Base-by-base conservation (phyloP, 768 basidiomycete genomes). In the Rhodotorula babjevae region DNA sequence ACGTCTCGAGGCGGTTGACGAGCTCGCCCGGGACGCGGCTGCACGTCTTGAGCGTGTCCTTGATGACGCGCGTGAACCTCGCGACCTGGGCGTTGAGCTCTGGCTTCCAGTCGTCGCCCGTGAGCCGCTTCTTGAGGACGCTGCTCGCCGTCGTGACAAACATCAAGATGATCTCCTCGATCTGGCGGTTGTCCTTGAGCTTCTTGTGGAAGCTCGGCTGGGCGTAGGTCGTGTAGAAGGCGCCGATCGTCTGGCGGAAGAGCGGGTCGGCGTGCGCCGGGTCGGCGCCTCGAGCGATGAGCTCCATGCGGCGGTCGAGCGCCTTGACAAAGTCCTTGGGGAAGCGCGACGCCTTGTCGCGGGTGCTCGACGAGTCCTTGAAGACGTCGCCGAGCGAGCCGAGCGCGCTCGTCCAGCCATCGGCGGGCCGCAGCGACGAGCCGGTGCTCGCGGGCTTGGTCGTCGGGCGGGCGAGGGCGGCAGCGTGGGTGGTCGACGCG, bases 131-230 rank as follows among this genome's bases (percentile, higher is more conserved):
- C 85, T 89, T 90, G 71, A 98, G 85, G 16, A 91, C 87, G 40
- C 87, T 85, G 6, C 91, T 92, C 7, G 95, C 91, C 64, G 92
- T 88, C 2, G 93, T 91, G 19, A 94, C 94, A 78, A 97, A 97
- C 85, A 91, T 90, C 63, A 99, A 85, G 70, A 99, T 95, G 66
- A 99, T 88, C 74, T 97, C 93, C 82, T 99, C 96, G 52, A 97
- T 91, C 83, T 95, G 96, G 59, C 96, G 86, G 80, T 92, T 94
- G 80, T 97, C 94, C 81, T 92, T 92, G 87, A 97, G 90, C 77
- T 93, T 90, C 49, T 87, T 86, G 68, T 90, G 88, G 84, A 96
- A 95, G 52, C 84, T 85, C 40, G 92, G 90, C 69, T 90, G 88
- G 81, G 89, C 87, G 81, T 91, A 92, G 72, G 92, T 91, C 21